Evolutionary conservation across 2,329 filamentous ascomycete genomes (phyloP).

Genomic region (Talaromyces funiculosus): DNA sequence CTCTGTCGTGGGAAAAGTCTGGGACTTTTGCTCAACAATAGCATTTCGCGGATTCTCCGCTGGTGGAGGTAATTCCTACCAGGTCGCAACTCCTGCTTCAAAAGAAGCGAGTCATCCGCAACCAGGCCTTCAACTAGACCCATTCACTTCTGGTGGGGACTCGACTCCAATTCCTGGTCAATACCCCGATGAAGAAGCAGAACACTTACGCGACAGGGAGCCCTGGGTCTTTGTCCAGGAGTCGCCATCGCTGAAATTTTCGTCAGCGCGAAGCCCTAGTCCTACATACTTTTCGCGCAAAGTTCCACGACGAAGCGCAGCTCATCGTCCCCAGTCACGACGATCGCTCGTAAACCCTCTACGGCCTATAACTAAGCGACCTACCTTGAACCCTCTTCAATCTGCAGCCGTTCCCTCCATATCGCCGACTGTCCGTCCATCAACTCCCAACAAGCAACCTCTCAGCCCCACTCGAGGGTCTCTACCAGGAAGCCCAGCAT

Average conservation of each 20-base stretch:
- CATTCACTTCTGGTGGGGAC: not conserved
- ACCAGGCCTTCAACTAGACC: slow-evolving; percentile 24
- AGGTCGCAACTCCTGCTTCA: slow-evolving; percentile 50
- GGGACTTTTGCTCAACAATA: slow-evolving; percentile 69
- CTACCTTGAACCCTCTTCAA: slow-evolving; percentile 14
- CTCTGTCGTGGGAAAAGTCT: slow-evolving; percentile 59
- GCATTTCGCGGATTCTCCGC: slow-evolving; percentile 82
- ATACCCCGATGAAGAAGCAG: slow-evolving; percentile 42
- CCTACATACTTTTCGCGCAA: slow-evolving; percentile 19
- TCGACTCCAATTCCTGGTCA: slow-evolving; percentile 49
- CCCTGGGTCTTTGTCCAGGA: slow-evolving; percentile 65
- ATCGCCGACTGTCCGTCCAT: slow-evolving; percentile 22
- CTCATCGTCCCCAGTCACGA: slow-evolving; percentile 21
- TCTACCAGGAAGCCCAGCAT: slow-evolving; percentile 28
- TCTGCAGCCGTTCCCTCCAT: not conserved
- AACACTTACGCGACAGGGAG: slow-evolving; percentile 34
- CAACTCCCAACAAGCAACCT: slow-evolving; percentile 21
- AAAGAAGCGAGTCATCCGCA: slow-evolving; percentile 26
- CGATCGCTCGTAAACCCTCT: slow-evolving; percentile 23
- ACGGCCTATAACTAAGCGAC: slow-evolving; percentile 19
- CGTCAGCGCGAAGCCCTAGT: slow-evolving; percentile 14
- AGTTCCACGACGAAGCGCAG: slow-evolving; percentile 20
- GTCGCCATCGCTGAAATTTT: slow-evolving; percentile 8
- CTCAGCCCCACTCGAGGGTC: slow-evolving; percentile 17
- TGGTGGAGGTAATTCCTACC: slow-evolving; percentile 62